Conservation (phyloP, 179 eudicot species). For the Silene noctiflora region DNA sequence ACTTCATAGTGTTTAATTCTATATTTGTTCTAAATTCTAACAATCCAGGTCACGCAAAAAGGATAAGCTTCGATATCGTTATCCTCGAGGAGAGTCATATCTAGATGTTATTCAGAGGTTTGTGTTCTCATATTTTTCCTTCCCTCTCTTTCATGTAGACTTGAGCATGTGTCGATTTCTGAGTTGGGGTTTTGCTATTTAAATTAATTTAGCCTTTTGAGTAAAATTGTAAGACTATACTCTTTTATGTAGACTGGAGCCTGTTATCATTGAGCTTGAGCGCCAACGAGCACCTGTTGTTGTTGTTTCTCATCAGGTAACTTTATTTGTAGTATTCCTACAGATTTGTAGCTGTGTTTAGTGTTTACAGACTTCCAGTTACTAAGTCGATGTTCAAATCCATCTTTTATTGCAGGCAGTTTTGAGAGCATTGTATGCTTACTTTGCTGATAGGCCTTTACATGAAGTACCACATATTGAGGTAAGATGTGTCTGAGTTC, state of each 20-base stretch:
- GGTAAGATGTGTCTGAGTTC: conserved; percentile 40
- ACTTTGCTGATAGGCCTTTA: conserved; percentile 95
- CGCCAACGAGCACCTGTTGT: conserved; percentile 99
- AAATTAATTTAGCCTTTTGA: not conserved
- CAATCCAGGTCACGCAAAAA: conserved; percentile 72
- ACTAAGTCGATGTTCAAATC: conserved; percentile 4
- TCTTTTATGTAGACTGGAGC: conserved; percentile 67
- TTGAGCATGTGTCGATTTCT: too few relatives aligned
- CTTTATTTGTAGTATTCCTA: conserved; percentile 5
- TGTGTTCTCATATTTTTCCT: conserved; percentile 14
- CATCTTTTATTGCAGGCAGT: conserved; percentile 58
- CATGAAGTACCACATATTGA: conserved; percentile 92
- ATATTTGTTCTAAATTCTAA: not conserved
- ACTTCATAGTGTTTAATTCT: not conserved
- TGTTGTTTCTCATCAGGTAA: conserved; percentile 92
- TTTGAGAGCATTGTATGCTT: conserved; percentile 92
- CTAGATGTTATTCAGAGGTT: conserved; percentile 98
- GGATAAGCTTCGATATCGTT: conserved; percentile 93
- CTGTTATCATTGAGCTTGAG: conserved; percentile 97
- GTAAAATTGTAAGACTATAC: not conserved
- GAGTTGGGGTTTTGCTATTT: not conserved
- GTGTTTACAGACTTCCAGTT: not conserved
- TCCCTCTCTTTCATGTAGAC: not conserved
- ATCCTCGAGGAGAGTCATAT: conserved; percentile 99
- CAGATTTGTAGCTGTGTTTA: not conserved